These are phyloP conservation scores for Dalechampia spathulata DNA, from an alignment of 441 rosid genomes.

Conservation along the genomic window DNA sequence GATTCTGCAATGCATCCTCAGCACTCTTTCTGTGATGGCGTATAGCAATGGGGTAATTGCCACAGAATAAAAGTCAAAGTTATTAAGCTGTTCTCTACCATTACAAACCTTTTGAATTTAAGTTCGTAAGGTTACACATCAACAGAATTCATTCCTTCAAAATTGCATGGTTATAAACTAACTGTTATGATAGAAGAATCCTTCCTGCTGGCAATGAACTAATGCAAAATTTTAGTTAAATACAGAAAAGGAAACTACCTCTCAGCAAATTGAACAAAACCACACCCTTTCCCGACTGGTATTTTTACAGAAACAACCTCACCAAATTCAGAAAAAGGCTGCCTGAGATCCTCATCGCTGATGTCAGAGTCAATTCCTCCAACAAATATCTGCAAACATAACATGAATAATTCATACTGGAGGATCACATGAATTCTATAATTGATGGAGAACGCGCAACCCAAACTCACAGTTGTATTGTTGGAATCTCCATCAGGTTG, in stretches of 20 bases:
- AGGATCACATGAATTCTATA: slow-evolving; percentile 9
- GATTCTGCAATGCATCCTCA: slow-evolving; percentile 67
- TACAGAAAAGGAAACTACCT: slow-evolving; percentile 36
- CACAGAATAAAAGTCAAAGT: neutral
- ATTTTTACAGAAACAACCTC: slow-evolving; percentile 91
- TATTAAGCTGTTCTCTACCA: neutral
- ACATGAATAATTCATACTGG: slow-evolving; percentile 6
- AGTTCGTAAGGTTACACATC: neutral
- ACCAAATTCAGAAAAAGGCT: slow-evolving; percentile 78
- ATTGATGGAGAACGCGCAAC: slow-evolving; percentile 3
- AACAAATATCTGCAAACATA: slow-evolving; percentile 60
- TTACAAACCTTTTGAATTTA: neutral
- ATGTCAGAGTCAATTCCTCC: slow-evolving; percentile 87
- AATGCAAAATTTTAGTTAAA: neutral
- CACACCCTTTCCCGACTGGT: slow-evolving; percentile 89
- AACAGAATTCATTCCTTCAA: neutral
- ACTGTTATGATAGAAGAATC: neutral
- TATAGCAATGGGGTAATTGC: slow-evolving; percentile 6
- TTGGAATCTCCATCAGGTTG: slow-evolving; percentile 59
- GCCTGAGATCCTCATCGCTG: slow-evolving; percentile 77
- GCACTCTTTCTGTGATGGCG: slow-evolving; percentile 63
- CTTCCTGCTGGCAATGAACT: neutral
- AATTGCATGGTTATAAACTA: neutral
- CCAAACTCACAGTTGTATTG: slow-evolving; percentile 79
- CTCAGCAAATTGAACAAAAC: slow-evolving; percentile 73